These are phyloP conservation scores for Hypoxylon sp. DNA, from an alignment of 2,329 filamentous ascomycete genomes.

Conservation along the genomic window DNA sequence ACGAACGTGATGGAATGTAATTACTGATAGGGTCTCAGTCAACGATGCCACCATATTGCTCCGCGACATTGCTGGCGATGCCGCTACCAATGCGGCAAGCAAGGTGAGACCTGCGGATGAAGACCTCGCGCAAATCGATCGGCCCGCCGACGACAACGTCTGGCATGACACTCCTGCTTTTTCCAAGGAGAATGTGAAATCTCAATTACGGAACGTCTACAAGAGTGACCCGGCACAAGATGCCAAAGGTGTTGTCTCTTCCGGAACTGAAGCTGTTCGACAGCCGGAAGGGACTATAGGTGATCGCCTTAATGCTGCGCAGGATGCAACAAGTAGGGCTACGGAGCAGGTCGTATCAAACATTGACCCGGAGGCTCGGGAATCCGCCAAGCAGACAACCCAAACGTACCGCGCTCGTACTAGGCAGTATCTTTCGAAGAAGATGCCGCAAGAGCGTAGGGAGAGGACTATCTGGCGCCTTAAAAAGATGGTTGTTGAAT, in stretches of 20 bases:
- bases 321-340: slow-evolving; percentile 52
- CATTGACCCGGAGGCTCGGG: slow-evolving; percentile 72
- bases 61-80: slow-evolving; percentile 93
- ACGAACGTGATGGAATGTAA: not conserved
- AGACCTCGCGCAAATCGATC: slow-evolving; percentile 81
- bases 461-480: slow-evolving; percentile 93
- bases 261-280: slow-evolving; percentile 62
- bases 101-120: slow-evolving; percentile 85
- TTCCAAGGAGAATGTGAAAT: slow-evolving; percentile 77
- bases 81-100: slow-evolving; percentile 82
- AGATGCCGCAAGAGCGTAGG: slow-evolving; percentile 92
- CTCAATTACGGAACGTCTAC: slow-evolving; percentile 75
- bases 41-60: slow-evolving; percentile 85
- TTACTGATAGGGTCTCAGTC: slow-evolving; percentile 60
- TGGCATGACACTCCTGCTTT: slow-evolving; percentile 92
- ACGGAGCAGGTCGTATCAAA: slow-evolving; percentile 74
- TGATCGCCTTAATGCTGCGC: slow-evolving; percentile 52
- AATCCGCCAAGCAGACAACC: slow-evolving; percentile 60
- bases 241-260: slow-evolving; percentile 69
- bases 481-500: slow-evolving; percentile 97
- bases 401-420: slow-evolving; percentile 61
- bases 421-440: slow-evolving; percentile 83
- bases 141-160: slow-evolving; percentile 88
- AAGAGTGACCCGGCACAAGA: slow-evolving; percentile 70
- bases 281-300: slow-evolving; percentile 49